These are phyloP conservation scores for Aspergillus intermedius DNA, from an alignment of 2,329 filamentous ascomycete species.

Conservation along the genomic window DNA sequence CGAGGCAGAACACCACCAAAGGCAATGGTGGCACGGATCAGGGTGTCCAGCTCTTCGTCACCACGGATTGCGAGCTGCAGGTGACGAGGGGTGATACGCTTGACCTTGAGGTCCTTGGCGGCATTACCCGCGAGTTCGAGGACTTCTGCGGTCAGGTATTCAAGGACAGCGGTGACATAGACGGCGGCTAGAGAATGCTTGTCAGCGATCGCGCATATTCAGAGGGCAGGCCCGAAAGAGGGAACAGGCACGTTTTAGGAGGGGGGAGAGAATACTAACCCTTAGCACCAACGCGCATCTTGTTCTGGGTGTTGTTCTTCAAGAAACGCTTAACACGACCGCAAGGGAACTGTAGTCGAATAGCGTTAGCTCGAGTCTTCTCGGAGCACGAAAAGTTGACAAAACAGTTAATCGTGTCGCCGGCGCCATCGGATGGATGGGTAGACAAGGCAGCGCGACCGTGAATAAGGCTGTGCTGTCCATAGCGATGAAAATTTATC, in stretches of 20 bases:
- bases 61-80: constrained; percentile 96
- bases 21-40: constrained; percentile 95
- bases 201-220: background rate
- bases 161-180: constrained; percentile 94
- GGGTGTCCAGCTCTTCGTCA: constrained; percentile 94
- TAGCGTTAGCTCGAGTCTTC: constrained; percentile 15
- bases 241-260: background rate
- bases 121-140: constrained; percentile 97
- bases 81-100: constrained; percentile 97
- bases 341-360: constrained; percentile 73
- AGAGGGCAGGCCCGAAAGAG: background rate
- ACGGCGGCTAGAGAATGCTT: constrained; percentile 59
- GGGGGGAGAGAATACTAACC: constrained; percentile 28
- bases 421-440: background rate
- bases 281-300: constrained; percentile 99
- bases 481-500: background rate
- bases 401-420: background rate
- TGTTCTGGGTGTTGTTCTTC: constrained; percentile 98
- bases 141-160: constrained; percentile 96
- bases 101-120: constrained; percentile 98
- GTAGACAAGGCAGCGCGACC: background rate
- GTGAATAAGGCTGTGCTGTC: background rate
- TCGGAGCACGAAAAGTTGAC: background rate
- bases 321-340: constrained; percentile 99
- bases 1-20: constrained; percentile 97